phyloP scores from a whole-genome alignment of 176 grass and related monocot species.

The Triticum turgidum region DNA sequence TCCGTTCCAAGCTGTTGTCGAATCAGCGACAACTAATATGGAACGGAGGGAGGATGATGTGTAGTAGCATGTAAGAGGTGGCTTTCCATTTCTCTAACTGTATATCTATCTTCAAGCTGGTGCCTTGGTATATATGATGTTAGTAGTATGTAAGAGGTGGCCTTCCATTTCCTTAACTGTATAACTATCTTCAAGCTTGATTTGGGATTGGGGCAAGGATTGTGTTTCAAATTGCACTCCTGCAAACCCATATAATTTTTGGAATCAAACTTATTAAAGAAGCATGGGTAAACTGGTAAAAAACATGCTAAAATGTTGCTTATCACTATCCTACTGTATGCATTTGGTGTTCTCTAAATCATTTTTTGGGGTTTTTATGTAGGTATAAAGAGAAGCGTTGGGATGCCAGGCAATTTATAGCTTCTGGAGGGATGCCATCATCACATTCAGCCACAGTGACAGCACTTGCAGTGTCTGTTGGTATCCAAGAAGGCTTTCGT shows the following conservation, averaged over 20 bases:
- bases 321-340: not conserved
- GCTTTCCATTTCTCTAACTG: not conserved
- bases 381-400: constrained; percentile 91
- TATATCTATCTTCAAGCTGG: not conserved
- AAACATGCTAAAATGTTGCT: not conserved
- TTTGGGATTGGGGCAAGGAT: not conserved
- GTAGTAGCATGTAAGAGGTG: not conserved
- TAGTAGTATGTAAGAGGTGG: not conserved
- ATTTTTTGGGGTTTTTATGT: constrained; percentile 6
- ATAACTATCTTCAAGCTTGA: not conserved
- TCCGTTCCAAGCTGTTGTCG: too few relatives aligned
- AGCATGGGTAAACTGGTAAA: not conserved
- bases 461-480: constrained; percentile 79
- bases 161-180: not conserved
- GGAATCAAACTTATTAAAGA: not conserved
- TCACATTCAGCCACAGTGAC: constrained; percentile 93
- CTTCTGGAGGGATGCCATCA: constrained; percentile 96
- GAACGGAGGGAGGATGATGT: not conserved
- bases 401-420: constrained; percentile 87
- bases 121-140: not conserved
- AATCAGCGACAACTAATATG: too few relatives aligned
- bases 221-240: not conserved
- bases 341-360: not conserved
- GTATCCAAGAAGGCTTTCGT: constrained; percentile 79
- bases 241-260: not conserved